A percentile compares a stretch with the other conserved stretches of the same genome.
phyloP scores from a whole-genome alignment of 805 yeast genomes.

The Saccharomycopsis oosterbeekiorum region DNA sequence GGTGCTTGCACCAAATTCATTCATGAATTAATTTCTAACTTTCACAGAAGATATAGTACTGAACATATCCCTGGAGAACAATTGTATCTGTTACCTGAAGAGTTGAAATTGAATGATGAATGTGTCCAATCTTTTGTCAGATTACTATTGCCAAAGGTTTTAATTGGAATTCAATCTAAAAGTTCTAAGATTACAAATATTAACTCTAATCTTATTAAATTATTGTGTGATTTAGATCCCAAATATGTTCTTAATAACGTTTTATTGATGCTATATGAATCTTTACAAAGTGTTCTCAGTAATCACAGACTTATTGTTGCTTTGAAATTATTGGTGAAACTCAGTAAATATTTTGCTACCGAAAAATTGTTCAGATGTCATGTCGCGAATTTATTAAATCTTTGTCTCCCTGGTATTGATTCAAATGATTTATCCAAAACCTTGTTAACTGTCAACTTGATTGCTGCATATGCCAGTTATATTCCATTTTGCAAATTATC shows the following conservation, averaged over 20 bases:
- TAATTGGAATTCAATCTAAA: slow-evolving; percentile 74
- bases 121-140: slow-evolving; percentile 37
- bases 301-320: slow-evolving; percentile 75
- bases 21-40: slow-evolving; percentile 47
- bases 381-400: slow-evolving; percentile 58
- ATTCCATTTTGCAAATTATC: slow-evolving; percentile 62
- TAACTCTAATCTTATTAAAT: slow-evolving; percentile 48
- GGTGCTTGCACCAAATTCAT: slow-evolving; percentile 54
- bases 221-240: slow-evolving; percentile 58
- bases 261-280: slow-evolving; percentile 66
- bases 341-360: slow-evolving; percentile 57
- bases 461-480: slow-evolving; percentile 60
- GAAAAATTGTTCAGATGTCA: slow-evolving; percentile 66
- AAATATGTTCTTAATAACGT: slow-evolving; percentile 40
- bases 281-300: slow-evolving; percentile 53
- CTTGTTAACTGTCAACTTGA: slow-evolving; percentile 51
- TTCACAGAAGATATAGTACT: slow-evolving; percentile 45
- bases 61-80: slow-evolving; percentile 30
- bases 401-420: slow-evolving; percentile 75
- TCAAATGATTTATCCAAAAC: slow-evolving; percentile 77
- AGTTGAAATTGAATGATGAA: slow-evolving; percentile 29
- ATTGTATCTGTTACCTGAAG: slow-evolving; percentile 24
- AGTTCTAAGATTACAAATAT: slow-evolving; percentile 43
- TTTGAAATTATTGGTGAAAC: slow-evolving; percentile 51
- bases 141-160: slow-evolving; percentile 45